Conservation (phyloP, 768 basidiomycete genomes). For the Collybiopsis confluens region DNA sequence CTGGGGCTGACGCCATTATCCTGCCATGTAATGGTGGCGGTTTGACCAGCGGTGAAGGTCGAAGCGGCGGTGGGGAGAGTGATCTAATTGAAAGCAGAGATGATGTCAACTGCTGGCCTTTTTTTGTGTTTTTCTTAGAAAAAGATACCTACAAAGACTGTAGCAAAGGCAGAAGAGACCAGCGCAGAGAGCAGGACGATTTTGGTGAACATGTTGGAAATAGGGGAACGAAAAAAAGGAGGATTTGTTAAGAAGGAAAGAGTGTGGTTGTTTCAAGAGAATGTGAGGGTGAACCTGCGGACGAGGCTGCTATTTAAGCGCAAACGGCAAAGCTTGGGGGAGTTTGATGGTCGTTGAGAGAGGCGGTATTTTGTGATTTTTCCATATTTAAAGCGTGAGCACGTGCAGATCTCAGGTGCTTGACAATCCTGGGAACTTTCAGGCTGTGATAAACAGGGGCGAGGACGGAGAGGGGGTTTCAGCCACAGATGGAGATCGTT, state of each 20-base stretch:
- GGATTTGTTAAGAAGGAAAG: not conserved
- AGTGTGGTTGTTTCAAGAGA: not conserved
- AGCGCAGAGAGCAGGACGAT: conserved; percentile 45
- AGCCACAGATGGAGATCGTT: too few relatives aligned
- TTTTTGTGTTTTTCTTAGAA: too few relatives aligned
- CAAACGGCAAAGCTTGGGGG: not conserved
- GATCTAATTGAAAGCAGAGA: conserved; percentile 43
- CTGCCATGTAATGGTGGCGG: conserved; percentile 51
- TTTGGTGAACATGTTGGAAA: conserved; percentile 48
- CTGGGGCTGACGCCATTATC: conserved; percentile 47
- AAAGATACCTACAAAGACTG: conserved; percentile 55
- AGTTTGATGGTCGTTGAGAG: not conserved
- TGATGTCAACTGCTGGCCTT: too few relatives aligned
- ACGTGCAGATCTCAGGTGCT: too few relatives aligned
- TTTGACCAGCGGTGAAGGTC: conserved; percentile 45
- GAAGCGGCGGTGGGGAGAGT: conserved; percentile 50
- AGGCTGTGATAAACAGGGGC: too few relatives aligned
- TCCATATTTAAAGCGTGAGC: too few relatives aligned
- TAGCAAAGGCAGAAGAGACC: conserved; percentile 50
- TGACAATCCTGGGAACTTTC: too few relatives aligned
- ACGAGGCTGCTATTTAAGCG: not conserved
- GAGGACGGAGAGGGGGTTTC: too few relatives aligned
- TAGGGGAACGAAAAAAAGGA: too few relatives aligned
- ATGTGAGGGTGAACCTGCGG: not conserved
- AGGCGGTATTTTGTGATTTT: too few relatives aligned